A percentile compares a stretch with the other conserved stretches of the same genome.
Conservation (phyloP, 495 filamentous ascomycete genomes). For the Aspergillus panamensis region DNA sequence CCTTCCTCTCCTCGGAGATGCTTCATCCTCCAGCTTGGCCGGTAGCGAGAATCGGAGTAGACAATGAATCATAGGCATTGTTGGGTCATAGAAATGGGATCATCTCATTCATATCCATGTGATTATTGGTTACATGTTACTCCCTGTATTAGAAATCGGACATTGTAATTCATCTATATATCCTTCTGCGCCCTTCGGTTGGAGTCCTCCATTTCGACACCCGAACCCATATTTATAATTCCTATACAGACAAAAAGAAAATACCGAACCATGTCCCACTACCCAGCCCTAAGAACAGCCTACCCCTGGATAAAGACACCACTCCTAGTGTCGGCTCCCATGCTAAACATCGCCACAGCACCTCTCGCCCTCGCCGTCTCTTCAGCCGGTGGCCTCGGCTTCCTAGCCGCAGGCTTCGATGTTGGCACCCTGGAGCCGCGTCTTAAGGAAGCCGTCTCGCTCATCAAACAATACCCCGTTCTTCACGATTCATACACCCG, state of each 20-base stretch:
- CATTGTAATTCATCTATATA: background rate
- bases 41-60: background rate
- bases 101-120: background rate
- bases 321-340: slow-evolving; percentile 61
- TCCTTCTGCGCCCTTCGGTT: background rate
- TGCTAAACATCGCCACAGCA: slow-evolving; percentile 60
- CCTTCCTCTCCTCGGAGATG: no score
- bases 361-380: slow-evolving; percentile 55
- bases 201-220: no score
- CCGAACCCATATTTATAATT: background rate
- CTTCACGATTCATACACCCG: slow-evolving; percentile 1
- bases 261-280: slow-evolving; percentile 2
- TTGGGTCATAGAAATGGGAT: background rate
- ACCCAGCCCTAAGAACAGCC: background rate
- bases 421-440: slow-evolving; percentile 25
- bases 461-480: slow-evolving; percentile 13
- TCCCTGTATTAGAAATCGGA: background rate
- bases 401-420: slow-evolving; percentile 33
- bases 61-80: background rate
- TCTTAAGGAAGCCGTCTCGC: slow-evolving; percentile 22
- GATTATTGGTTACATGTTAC: background rate
- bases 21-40: background rate
- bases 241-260: background rate
- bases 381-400: slow-evolving; percentile 59
- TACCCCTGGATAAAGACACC: slow-evolving; percentile 37